These are phyloP conservation scores for Triadica sebifera DNA, from an alignment of 345 rosid genomes.

Conservation along the genomic window DNA sequence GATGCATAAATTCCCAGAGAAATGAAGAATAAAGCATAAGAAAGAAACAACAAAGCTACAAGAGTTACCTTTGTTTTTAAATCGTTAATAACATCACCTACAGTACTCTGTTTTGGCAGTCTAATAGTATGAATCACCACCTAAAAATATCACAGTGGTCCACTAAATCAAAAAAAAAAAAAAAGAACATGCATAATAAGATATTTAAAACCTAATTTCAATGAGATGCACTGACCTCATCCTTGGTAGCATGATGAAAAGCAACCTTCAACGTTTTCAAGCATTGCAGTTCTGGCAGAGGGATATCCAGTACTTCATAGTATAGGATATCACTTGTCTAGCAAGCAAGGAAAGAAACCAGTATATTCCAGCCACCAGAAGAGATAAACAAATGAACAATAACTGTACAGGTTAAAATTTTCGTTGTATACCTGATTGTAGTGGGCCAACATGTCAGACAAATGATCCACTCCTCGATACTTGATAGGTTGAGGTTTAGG, in stretches of 20 bases:
- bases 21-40: background rate
- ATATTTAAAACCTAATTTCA: background rate
- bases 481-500: slow-evolving; percentile 95
- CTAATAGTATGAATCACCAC: slow-evolving; percentile 38
- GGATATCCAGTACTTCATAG: slow-evolving; percentile 92
- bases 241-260: slow-evolving; percentile 26
- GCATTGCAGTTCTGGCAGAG: slow-evolving; percentile 91
- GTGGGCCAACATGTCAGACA: slow-evolving; percentile 88
- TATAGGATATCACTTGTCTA: slow-evolving; percentile 90
- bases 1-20: background rate
- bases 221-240: slow-evolving; percentile 18
- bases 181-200: slow-evolving; percentile 5
- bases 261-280: slow-evolving; percentile 53
- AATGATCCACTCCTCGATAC: slow-evolving; percentile 83
- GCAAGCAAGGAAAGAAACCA: slow-evolving; percentile 5
- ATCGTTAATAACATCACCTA: slow-evolving; percentile 37
- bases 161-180: slow-evolving; percentile 14
- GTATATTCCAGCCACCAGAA: slow-evolving; percentile 10
- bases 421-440: slow-evolving; percentile 72
- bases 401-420: background rate
- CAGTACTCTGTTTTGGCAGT: slow-evolving; percentile 39
- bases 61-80: slow-evolving; percentile 31
- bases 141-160: slow-evolving; percentile 30
- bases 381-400: background rate
- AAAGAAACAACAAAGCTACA: slow-evolving; percentile 5